Evolutionary conservation across 1,284 basidiomycete genomes (phyloP).

Genomic region (Boletus mariae): DNA sequence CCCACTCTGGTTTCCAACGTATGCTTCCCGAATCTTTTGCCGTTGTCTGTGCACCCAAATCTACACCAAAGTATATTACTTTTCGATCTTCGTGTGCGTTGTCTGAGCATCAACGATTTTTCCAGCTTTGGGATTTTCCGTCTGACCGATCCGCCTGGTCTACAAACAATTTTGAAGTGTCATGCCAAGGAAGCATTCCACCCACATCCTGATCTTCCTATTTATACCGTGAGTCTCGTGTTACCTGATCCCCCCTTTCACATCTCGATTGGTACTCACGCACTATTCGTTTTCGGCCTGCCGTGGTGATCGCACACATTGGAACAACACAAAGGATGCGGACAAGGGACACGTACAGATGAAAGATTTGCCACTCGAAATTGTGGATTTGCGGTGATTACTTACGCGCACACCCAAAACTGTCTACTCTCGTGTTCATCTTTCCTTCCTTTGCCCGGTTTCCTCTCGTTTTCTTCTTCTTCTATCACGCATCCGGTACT

Average conservation of each 20-base stretch:
- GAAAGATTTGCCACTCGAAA: constrained; percentile 65
- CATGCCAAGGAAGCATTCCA: constrained; percentile 74
- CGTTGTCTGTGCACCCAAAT: constrained; percentile 83
- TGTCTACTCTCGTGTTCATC: background rate
- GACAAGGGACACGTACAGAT: constrained; percentile 80
- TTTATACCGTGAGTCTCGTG: constrained; percentile 65
- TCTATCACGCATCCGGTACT: background rate
- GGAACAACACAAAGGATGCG: constrained; percentile 49
- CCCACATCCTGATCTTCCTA: constrained; percentile 74
- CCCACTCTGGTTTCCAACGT: constrained; percentile 80
- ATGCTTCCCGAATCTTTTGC: constrained; percentile 90
- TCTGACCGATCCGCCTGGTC: constrained; percentile 79
- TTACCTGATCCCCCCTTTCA: background rate
- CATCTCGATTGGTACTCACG: constrained; percentile 3
- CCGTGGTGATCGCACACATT: background rate
- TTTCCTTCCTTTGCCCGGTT: background rate
- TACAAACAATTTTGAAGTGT: constrained; percentile 68
- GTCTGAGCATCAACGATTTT: background rate
- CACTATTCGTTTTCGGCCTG: background rate
- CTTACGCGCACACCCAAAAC: background rate
- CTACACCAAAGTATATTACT: constrained; percentile 62
- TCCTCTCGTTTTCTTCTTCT: background rate
- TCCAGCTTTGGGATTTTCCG: constrained; percentile 81
- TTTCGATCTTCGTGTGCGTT: background rate
- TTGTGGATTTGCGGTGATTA: constrained; percentile 60